Conservation (phyloP, 331 rosid genomes). For the Phaseolus coccineus region DNA sequence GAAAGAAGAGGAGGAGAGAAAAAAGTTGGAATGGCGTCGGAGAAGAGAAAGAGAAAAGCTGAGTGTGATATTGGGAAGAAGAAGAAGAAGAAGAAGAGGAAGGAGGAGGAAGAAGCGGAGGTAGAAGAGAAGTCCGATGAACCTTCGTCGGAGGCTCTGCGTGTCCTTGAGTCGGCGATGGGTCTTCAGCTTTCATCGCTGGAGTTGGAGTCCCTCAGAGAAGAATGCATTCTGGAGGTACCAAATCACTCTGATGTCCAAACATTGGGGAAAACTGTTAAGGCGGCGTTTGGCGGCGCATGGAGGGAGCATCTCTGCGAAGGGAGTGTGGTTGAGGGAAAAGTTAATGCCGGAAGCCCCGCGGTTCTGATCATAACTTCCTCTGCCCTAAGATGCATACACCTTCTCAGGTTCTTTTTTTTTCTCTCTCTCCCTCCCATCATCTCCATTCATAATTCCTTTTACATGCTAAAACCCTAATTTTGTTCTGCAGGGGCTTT, state of each 20-base stretch:
- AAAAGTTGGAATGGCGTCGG: too few species aligned
- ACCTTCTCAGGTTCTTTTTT: constrained; percentile 61
- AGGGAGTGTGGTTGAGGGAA: constrained; percentile 47
- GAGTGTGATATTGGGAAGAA: too few species aligned
- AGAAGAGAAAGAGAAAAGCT: too few species aligned
- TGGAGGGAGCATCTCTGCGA: constrained; percentile 78
- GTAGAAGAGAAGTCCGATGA: not conserved
- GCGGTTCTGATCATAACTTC: constrained; percentile 66
- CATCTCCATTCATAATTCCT: too few species aligned
- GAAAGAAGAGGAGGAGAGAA: too few species aligned
- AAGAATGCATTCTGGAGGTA: constrained; percentile 48
- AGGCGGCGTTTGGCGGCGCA: constrained; percentile 68
- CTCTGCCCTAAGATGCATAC: constrained; percentile 80
- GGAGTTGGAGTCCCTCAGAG: constrained; percentile 71
- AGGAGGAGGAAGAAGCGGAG: not conserved
- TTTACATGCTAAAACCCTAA: not conserved
- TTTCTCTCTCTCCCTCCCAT: too few species aligned
- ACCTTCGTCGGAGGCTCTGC: constrained; percentile 43
- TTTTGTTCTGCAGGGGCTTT: constrained; percentile 60
- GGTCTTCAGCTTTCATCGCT: constrained; percentile 73
- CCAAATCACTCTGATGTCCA: constrained; percentile 52
- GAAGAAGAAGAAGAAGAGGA: not conserved
- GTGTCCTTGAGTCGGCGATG: constrained; percentile 64
- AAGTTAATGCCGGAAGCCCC: constrained; percentile 71
- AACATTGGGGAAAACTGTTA: constrained; percentile 53